Percentiles rank a stretch among this genome's conserved stretches.
phyloP scores from a whole-genome alignment of 2,329 filamentous ascomycete species.

The Botrytis byssoidea region DNA sequence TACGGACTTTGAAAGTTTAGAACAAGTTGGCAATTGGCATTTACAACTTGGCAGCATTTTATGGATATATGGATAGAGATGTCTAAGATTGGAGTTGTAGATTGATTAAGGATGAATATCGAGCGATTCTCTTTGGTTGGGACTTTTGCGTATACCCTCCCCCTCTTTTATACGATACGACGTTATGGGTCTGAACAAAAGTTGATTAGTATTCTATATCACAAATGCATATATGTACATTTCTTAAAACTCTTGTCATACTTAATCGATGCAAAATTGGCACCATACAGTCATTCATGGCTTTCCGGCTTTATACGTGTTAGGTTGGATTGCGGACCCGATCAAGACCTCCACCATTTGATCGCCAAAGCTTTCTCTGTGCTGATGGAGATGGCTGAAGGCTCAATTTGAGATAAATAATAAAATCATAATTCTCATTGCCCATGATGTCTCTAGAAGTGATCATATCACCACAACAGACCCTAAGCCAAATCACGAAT shows the following conservation, averaged over 20 bases:
- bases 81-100: slow-evolving; percentile 18
- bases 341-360: neutral
- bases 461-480: neutral
- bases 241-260: neutral
- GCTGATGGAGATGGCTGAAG: neutral
- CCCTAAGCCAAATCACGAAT: neutral
- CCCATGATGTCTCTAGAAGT: neutral
- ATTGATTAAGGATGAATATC: slow-evolving; percentile 19
- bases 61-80: slow-evolving; percentile 22
- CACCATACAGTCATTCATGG: neutral
- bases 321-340: neutral
- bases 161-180: slow-evolving; percentile 9
- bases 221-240: slow-evolving; percentile 7
- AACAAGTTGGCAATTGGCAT: neutral
- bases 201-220: slow-evolving; percentile 2
- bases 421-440: neutral
- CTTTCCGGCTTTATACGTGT: neutral
- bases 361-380: neutral
- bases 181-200: slow-evolving; percentile 7
- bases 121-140: slow-evolving; percentile 16
- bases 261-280: neutral
- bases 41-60: slow-evolving; percentile 13
- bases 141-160: slow-evolving; percentile 17
- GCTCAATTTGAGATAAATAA: neutral
- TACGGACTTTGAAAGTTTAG: slow-evolving; percentile 4